A percentile compares a stretch with the other conserved stretches of the same genome.
Evolutionary conservation across 768 basidiomycete species (phyloP).

Genomic region (Hypsizygus marmoreus): DNA sequence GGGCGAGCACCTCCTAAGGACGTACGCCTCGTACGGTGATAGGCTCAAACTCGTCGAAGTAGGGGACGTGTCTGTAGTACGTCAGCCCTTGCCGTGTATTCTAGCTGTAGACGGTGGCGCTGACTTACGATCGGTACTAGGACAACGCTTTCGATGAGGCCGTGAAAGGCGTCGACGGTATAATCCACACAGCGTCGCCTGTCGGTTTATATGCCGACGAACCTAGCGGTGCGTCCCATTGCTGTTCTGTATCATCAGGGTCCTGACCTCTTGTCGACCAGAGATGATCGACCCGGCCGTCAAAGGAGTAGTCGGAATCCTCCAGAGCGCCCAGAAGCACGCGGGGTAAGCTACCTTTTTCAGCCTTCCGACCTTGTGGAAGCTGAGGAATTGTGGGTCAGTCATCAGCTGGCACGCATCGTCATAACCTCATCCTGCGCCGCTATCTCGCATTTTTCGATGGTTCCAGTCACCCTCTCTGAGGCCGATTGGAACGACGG

Average conservation of each 20-base stretch:
- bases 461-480: conserved; percentile 33
- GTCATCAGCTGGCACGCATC: conserved; percentile 56
- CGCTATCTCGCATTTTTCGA: conserved; percentile 35
- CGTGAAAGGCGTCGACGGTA: conserved; percentile 72
- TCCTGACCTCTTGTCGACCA: conserved; percentile 18
- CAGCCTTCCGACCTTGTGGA: background rate
- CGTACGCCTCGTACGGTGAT: conserved; percentile 55
- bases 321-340: conserved; percentile 56
- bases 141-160: conserved; percentile 78
- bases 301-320: conserved; percentile 61
- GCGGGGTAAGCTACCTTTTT: conserved; percentile 43
- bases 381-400: background rate
- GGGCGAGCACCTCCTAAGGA: conserved; percentile 52
- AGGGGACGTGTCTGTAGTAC: conserved; percentile 56
- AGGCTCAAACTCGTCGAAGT: conserved; percentile 68
- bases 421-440: conserved; percentile 69
- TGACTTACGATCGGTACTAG: too few relatives aligned
- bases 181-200: conserved; percentile 72
- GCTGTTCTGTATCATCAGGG: conserved; percentile 13
- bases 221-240: too few relatives aligned
- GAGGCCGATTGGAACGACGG: conserved; percentile 66
- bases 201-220: conserved; percentile 49
- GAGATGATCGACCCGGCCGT: conserved; percentile 71
- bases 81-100: too few relatives aligned
- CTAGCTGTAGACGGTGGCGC: too few relatives aligned